phyloP scores from a whole-genome alignment of 1,139 yeast genomes.

The Geotrichum klebahnii region DNA sequence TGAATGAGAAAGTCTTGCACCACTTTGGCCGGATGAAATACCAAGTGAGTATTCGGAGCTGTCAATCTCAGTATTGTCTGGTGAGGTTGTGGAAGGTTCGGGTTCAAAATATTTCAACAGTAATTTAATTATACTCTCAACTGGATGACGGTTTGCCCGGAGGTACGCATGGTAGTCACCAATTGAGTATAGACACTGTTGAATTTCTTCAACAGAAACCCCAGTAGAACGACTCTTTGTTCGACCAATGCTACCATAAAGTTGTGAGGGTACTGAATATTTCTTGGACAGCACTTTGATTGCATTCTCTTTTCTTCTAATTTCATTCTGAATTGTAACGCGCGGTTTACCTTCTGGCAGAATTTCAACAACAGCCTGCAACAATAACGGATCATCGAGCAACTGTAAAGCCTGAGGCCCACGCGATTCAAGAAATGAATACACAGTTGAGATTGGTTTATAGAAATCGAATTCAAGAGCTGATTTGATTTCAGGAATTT shows the following conservation, averaged over 20 bases:
- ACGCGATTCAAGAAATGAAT: conserved; percentile 42
- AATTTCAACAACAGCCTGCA: conserved; percentile 63
- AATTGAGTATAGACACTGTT: conserved; percentile 64
- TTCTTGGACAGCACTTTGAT: conserved; percentile 53
- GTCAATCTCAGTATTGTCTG: conserved; percentile 31
- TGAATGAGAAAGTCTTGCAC: conserved; percentile 65
- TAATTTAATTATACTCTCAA: conserved; percentile 53
- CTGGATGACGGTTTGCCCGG: conserved; percentile 63
- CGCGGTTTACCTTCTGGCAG: conserved; percentile 54
- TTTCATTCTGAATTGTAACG: conserved; percentile 50
- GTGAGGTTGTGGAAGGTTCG: background rate
- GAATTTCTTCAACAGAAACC: conserved; percentile 49
- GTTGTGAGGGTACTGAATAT: conserved; percentile 34
- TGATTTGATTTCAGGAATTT: conserved; percentile 60
- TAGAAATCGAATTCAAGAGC: conserved; percentile 68
- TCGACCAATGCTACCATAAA: conserved; percentile 7
- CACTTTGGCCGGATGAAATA: conserved; percentile 57
- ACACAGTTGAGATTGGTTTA: conserved; percentile 63
- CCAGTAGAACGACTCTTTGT: conserved; percentile 30
- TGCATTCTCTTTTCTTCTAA: conserved; percentile 58
- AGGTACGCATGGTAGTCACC: conserved; percentile 72
- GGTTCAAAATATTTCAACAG: conserved; percentile 48
- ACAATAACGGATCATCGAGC: conserved; percentile 52
- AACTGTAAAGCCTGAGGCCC: conserved; percentile 43
- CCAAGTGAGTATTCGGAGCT: conserved; percentile 47